These are phyloP conservation scores for Ganoderma sinense DNA, from an alignment of 1,284 basidiomycete genomes.

Conservation along the genomic window DNA sequence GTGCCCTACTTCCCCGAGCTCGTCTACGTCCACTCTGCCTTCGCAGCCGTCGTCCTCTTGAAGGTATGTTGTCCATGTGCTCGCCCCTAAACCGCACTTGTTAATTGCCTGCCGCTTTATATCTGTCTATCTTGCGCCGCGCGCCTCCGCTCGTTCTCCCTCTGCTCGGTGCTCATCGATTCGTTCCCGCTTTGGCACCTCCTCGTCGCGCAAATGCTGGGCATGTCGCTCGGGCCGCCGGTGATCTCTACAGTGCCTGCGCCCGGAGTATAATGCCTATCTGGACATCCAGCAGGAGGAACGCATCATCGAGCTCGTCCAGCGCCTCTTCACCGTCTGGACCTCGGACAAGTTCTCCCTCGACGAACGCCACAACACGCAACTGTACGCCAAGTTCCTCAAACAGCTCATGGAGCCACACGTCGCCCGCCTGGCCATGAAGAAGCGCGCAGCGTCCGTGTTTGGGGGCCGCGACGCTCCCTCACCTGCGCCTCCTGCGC, in stretches of 20 bases:
- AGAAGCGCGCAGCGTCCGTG: conserved; percentile 13
- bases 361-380: conserved; percentile 40
- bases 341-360: conserved; percentile 30
- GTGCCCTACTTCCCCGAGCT: conserved; percentile 51
- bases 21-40: conserved; percentile 50
- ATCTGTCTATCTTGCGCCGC: background rate
- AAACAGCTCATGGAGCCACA: conserved; percentile 36
- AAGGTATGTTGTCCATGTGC: conserved; percentile 33
- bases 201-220: background rate
- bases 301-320: conserved; percentile 36
- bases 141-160: background rate
- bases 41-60: conserved; percentile 47
- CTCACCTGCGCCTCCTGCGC: background rate
- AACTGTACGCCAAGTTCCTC: conserved; percentile 40
- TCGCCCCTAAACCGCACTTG: background rate
- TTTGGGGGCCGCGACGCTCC: background rate
- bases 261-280: conserved; percentile 38
- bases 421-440: conserved; percentile 25
- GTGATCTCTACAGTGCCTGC: conserved; percentile 32
- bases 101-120: background rate
- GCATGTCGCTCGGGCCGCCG: background rate
- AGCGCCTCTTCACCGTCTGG: conserved; percentile 35
- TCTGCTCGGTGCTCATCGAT: background rate
- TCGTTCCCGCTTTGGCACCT: background rate
- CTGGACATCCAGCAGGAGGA: conserved; percentile 37